Percentiles rank a stretch among this genome's conserved stretches.
Evolutionary conservation across 805 yeast genomes (phyloP).

Genomic region (Alloascoidea hylecoeti): DNA sequence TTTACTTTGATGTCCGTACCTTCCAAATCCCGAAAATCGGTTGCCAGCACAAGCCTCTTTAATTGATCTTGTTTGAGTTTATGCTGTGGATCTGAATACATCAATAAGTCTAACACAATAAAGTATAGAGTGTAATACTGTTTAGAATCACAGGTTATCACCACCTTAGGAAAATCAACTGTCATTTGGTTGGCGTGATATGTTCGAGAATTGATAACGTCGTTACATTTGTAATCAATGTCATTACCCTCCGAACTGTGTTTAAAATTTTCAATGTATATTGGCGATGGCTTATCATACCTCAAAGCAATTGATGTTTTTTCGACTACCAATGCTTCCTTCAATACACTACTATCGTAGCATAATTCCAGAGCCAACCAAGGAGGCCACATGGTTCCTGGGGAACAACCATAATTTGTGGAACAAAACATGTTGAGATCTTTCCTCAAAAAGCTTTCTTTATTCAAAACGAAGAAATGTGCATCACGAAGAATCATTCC

Average conservation of each 20-base stretch:
- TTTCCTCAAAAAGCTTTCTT: constrained; percentile 27
- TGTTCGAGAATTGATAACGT: constrained; percentile 2
- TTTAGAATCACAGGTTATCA: constrained; percentile 53
- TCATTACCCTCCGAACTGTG: neutral
- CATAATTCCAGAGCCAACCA: constrained; percentile 71
- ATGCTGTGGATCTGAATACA: constrained; percentile 62
- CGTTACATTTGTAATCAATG: neutral
- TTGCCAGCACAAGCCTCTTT: constrained; percentile 52
- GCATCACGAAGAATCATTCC: constrained; percentile 61
- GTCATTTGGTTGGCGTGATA: constrained; percentile 34
- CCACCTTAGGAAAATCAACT: constrained; percentile 58
- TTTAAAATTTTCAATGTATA: constrained; percentile 10
- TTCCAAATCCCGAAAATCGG: constrained; percentile 50
- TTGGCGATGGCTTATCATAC: constrained; percentile 33
- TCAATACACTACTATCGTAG: constrained; percentile 33
- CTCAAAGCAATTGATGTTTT: constrained; percentile 49
- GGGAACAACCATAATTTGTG: constrained; percentile 45
- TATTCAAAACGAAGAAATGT: constrained; percentile 53
- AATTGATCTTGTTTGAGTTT: constrained; percentile 41
- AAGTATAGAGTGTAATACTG: constrained; percentile 60
- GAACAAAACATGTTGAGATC: constrained; percentile 8
- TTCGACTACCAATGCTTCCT: constrained; percentile 41
- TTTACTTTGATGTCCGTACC: constrained; percentile 30
- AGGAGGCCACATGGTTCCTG: constrained; percentile 61
- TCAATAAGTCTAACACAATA: constrained; percentile 45